A percentile compares a stretch with the other conserved stretches of the same genome.
Conservation (phyloP, 177 flowering plant genomes). For the Vitis hybrid region DNA sequence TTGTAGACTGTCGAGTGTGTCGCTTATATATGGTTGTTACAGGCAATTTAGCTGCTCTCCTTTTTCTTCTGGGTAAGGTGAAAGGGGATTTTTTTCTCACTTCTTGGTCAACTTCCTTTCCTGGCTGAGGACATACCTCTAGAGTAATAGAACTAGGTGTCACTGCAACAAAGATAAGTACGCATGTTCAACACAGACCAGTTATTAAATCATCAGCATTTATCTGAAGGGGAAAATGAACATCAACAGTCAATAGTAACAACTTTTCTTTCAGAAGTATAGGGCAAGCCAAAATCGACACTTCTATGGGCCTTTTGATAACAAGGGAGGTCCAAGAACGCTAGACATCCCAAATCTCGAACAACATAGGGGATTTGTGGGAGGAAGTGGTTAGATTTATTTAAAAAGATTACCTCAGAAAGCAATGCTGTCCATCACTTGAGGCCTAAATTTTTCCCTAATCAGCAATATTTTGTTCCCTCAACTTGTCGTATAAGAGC, state of each 20-base stretch:
- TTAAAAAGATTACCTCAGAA: too few species aligned
- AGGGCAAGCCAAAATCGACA: too few species aligned
- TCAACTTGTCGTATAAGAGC: too few species aligned
- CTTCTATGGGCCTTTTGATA: too few species aligned
- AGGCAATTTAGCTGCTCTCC: neutral
- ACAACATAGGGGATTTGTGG: too few species aligned
- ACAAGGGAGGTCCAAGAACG: too few species aligned
- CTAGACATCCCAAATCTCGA: too few species aligned
- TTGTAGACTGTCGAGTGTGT: slow-evolving; percentile 9
- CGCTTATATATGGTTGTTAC: slow-evolving; percentile 3
- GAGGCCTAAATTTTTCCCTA: too few species aligned
- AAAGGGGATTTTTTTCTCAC: neutral
- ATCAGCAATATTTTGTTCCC: too few species aligned
- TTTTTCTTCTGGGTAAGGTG: slow-evolving; percentile 1
- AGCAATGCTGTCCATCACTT: too few species aligned
- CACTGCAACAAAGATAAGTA: neutral
- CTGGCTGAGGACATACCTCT: neutral
- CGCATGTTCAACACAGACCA: neutral
- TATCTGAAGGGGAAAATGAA: neutral
- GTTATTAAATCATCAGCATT: neutral
- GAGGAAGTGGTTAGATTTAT: too few species aligned
- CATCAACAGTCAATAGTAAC: neutral
- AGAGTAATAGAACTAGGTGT: neutral
- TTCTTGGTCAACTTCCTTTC: neutral
- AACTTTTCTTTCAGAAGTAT: too few species aligned